These are phyloP conservation scores for Nannochloropsis limnetica DNA, from an alignment of 352 stramenopile species.

Conservation along the genomic window DNA sequence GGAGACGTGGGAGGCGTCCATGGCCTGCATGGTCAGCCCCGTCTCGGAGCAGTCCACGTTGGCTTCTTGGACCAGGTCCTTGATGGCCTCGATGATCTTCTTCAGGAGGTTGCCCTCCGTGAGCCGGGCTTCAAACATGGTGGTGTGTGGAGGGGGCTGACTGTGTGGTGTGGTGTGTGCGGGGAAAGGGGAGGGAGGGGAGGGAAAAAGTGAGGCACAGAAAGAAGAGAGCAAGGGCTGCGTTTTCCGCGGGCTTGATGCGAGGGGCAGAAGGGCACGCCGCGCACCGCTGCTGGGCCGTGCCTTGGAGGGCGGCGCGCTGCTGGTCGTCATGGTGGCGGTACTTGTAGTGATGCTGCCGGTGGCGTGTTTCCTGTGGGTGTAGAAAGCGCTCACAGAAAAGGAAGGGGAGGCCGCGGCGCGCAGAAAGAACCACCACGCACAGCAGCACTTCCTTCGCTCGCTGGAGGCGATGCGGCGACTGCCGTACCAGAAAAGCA, in stretches of 20 bases:
- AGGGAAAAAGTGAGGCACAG: background rate
- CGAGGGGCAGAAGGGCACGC: background rate
- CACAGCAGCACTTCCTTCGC: background rate
- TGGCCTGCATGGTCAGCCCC: constrained; percentile 81
- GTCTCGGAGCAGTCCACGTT: constrained; percentile 91
- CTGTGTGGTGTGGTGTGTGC: background rate
- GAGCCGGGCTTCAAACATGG: constrained; percentile 97
- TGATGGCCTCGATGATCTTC: constrained; percentile 98
- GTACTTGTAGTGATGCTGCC: background rate
- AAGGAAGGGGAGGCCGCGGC: background rate
- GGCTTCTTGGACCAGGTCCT: constrained; percentile 96
- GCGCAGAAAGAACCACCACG: background rate
- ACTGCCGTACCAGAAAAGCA: background rate
- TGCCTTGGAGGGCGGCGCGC: background rate
- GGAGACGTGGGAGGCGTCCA: constrained; percentile 98
- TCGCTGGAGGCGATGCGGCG: background rate
- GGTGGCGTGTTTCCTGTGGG: background rate
- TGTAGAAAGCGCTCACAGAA: background rate
- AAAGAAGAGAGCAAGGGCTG: background rate
- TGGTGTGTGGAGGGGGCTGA: constrained; percentile 45
- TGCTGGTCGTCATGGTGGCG: background rate
- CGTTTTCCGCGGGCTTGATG: background rate
- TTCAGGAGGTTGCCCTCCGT: constrained; percentile 92
- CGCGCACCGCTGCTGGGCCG: background rate
- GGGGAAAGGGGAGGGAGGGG: no score